Base-by-base conservation (phyloP, 1,139 yeast genomes). In the Casaregolazyma lundiana region DNA sequence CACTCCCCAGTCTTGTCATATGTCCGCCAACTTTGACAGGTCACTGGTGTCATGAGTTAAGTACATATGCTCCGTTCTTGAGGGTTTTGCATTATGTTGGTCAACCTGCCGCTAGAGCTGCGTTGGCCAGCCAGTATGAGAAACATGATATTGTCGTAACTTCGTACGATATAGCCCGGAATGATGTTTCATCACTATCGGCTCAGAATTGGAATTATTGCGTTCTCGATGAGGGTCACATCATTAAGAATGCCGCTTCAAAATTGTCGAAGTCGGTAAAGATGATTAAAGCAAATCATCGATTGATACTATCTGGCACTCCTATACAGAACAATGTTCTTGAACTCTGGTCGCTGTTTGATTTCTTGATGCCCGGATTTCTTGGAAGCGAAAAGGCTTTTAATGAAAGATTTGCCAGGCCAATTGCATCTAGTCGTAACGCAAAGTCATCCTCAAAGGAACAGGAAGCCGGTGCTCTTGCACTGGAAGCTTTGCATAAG, bases 11-110 rank as follows among this genome's bases (percentile, higher is more conserved):
- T 0, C 69, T 94, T 56, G 81, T 94, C 43, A 77, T 94, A 20
- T 92, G 98, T 69, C 99, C 99, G 1, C 97, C 98, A 0, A 88
- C 97, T 0, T 77, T 94, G 55, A 89, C 97, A 1, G 98, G 98
- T 21, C 98, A 94, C 67, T 94, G 99, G 99, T 95, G 89, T 64
- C 96, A 88, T 64, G 99, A 94, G 67, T 72, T 94, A 53, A 78
- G 80, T 52, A 92, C 86, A 54, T 94, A 89, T 65, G 88, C 97
- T 0, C 96, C 98, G 40, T 85, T 87, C 56, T 72, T 94, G 68
- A 80, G 77, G 42, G 86, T 87, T 5, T 66, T 87, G 41, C 92
- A 89, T 1, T 92, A 92, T 66, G 96, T 95, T 16, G 98, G 98
- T 8, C 83, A 89, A 6, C 98, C 98, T 3, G 71, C 83, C n/a